Base-by-base conservation (phyloP, 345 rosid species). In the Pelargonium nanum region DNA sequence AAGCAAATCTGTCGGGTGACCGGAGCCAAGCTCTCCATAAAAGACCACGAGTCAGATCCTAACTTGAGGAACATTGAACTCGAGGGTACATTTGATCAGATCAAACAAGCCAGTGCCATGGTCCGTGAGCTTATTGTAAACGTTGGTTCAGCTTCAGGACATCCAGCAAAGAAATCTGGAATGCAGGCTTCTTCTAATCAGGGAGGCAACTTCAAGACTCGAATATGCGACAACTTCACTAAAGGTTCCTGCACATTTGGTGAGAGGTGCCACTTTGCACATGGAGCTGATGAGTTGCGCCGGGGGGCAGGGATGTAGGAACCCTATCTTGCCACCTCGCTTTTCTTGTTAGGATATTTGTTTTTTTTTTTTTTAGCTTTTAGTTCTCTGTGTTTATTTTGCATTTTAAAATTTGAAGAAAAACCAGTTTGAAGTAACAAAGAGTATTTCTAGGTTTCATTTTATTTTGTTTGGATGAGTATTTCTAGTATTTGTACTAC, bases 81-180 rank as follows among this genome's bases (percentile, higher is more conserved):
- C 1, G 97, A 94, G 78, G 99, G 99, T 61, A 79, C 96, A 55
- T 84, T 86, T 26, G 97, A 90, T 72, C 99, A 94, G 86, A 94
- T 94, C 61, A 86, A 83, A 60, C 89, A 86, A 81, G 99, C 97
- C 19, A 90, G 89, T n/a, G 83, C 85, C 22, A 94, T 90, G 97
- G 96, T 94, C 55, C 84, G 81, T 5, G 96, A 87, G 63, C 87
- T 94, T 50, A 90, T 94, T 66, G 80, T 67, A 56, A 90, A 83
- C 51, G 77, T 88, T 1, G 83, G 83, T 40, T 79, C 85, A 23
- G 71, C 77, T n/a, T 48, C 77, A 1, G 78, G 78, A 53, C 74
- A 52, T 56, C 60, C 72, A 16, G 67, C 56, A 70, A 80, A 65
- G 70, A 77, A 70, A 59, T 57, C 71, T 4, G 21, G 54, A 1